These are phyloP conservation scores for Lodderomyces margitis DNA, from an alignment of 1,139 yeast genomes.

Conservation along the genomic window DNA sequence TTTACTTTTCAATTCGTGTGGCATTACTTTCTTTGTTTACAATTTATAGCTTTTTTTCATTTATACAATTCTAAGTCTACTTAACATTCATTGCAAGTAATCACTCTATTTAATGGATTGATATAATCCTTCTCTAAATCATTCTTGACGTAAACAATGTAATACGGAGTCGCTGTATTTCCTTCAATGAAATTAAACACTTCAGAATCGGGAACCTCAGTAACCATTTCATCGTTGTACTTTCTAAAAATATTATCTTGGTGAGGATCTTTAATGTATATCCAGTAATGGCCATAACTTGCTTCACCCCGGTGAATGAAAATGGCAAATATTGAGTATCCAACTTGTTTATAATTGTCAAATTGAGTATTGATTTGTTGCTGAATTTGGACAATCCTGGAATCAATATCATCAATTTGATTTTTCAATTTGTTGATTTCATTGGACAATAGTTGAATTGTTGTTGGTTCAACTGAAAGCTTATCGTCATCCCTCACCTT, in stretches of 20 bases:
- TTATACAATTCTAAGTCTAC: background rate
- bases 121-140: slow-evolving; percentile 57
- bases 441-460: slow-evolving; percentile 13
- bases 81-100: slow-evolving; percentile 6
- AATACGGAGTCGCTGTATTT: slow-evolving; percentile 91
- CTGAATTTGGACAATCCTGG: slow-evolving; percentile 42
- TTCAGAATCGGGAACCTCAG: slow-evolving; percentile 72
- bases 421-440: slow-evolving; percentile 35
- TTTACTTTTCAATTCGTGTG: background rate
- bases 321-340: slow-evolving; percentile 84
- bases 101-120: slow-evolving; percentile 61
- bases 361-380: slow-evolving; percentile 57
- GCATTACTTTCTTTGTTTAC: background rate
- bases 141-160: slow-evolving; percentile 76
- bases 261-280: slow-evolving; percentile 77
- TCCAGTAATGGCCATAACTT: slow-evolving; percentile 95
- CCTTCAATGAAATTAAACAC: slow-evolving; percentile 71
- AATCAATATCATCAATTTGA: slow-evolving; percentile 29
- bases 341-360: slow-evolving; percentile 55
- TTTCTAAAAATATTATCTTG: slow-evolving; percentile 68
- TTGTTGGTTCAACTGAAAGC: slow-evolving; percentile 15
- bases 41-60: background rate
- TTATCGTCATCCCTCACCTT: slow-evolving; percentile 26
- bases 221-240: slow-evolving; percentile 88
- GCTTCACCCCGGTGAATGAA: slow-evolving; percentile 97